These are phyloP conservation scores for Boletellus emodensis DNA, from an alignment of 768 basidiomycete species.

Conservation along the genomic window DNA sequence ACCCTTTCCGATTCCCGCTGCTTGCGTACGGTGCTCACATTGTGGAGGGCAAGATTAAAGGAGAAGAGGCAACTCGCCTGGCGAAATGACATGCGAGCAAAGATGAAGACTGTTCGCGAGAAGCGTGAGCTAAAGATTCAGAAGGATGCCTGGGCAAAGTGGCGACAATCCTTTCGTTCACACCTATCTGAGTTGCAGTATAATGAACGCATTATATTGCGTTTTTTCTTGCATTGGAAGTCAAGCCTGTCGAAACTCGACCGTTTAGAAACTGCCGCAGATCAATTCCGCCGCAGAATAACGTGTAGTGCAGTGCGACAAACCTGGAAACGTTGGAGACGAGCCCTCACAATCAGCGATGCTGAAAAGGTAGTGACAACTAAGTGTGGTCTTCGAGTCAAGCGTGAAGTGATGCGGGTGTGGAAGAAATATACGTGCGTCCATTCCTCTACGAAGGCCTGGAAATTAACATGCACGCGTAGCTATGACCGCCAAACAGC, in stretches of 20 bases:
- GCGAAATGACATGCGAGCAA: constrained; percentile 67
- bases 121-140: constrained; percentile 50
- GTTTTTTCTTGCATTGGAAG: constrained; percentile 55
- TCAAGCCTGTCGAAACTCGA: constrained; percentile 38
- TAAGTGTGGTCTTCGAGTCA: constrained; percentile 46
- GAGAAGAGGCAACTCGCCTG: constrained; percentile 56
- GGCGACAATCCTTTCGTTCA: constrained; percentile 57
- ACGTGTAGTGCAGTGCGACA: constrained; percentile 37
- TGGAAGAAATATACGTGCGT: constrained; percentile 63
- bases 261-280: constrained; percentile 46
- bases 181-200: constrained; percentile 52
- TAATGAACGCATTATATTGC: constrained; percentile 38
- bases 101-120: constrained; percentile 60
- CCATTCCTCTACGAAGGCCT: neutral
- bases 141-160: constrained; percentile 60
- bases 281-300: constrained; percentile 39
- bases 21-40: constrained; percentile 38
- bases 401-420: constrained; percentile 41
- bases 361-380: constrained; percentile 44
- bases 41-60: constrained; percentile 55
- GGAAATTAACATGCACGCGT: constrained; percentile 2
- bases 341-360: constrained; percentile 38
- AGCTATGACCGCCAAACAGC: constrained; percentile 47
- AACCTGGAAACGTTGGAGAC: constrained; percentile 60
- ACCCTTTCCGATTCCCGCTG: constrained; percentile 42